phyloP scores from a whole-genome alignment of 129 eudicot genomes.

The Saposhnikovia divaricata region DNA sequence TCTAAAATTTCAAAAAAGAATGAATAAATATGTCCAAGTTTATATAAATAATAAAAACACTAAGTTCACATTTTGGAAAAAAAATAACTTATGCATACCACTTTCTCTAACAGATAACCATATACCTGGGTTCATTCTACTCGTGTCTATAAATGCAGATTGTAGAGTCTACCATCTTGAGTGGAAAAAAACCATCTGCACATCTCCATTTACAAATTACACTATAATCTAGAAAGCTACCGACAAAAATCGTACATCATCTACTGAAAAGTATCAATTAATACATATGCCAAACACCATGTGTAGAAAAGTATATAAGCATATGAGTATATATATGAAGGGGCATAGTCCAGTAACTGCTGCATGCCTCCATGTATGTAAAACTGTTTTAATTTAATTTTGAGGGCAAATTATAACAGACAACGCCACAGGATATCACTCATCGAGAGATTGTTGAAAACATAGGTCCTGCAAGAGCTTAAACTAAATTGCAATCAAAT shows the following conservation, averaged over 20 bases:
- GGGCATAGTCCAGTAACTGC: too few species aligned
- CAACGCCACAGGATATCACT: background rate
- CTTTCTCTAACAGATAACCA: too few species aligned
- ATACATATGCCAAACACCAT: too few species aligned
- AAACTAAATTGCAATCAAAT: background rate
- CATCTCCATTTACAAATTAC: background rate
- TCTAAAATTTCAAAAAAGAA: too few species aligned
- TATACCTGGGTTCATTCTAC: too few species aligned
- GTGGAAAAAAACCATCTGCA: background rate
- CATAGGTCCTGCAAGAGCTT: background rate
- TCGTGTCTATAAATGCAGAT: background rate
- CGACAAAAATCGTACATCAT: background rate
- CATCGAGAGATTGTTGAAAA: too few species aligned
- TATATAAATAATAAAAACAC: too few species aligned
- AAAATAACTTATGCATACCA: too few species aligned
- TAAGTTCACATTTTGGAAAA: too few species aligned
- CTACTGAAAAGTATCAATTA: background rate
- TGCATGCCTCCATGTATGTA: too few species aligned
- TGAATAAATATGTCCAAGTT: too few species aligned
- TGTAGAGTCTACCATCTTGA: background rate
- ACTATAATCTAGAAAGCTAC: background rate
- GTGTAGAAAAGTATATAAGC: background rate
- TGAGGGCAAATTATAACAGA: background rate
- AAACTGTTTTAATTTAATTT: background rate
- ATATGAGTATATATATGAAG: background rate